Evolutionary conservation across 2,329 filamentous ascomycete genomes (phyloP).

Genomic region (Diplodia sapinea): DNA sequence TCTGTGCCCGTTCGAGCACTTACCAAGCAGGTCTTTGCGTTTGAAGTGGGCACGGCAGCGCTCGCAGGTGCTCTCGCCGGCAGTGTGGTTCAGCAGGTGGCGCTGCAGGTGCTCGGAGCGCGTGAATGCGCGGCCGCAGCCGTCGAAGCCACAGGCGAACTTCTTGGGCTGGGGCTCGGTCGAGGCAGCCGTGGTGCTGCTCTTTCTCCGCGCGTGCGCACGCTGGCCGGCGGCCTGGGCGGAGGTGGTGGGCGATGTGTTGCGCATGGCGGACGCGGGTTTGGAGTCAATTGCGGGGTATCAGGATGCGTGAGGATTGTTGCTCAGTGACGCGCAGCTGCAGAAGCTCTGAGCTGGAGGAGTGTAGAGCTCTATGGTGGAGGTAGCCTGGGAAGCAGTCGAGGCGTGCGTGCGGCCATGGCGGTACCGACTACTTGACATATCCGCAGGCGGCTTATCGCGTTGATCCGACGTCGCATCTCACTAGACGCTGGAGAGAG

Average conservation of each 20-base stretch:
- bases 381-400: not conserved
- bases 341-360: constrained; percentile 8
- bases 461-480: constrained; percentile 22
- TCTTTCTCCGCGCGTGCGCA: constrained; percentile 27
- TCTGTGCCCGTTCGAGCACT: constrained; percentile 34
- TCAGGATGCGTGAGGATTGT: not conserved
- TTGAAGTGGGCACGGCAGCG: constrained; percentile 67
- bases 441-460: constrained; percentile 24
- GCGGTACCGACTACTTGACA: constrained; percentile 8
- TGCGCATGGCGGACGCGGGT: constrained; percentile 11
- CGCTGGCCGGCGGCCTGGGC: constrained; percentile 17
- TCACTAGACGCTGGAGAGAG: constrained; percentile 11
- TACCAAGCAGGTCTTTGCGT: constrained; percentile 64
- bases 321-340: constrained; percentile 12
- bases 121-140: constrained; percentile 61
- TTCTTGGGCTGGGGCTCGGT: constrained; percentile 35
- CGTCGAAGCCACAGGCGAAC: constrained; percentile 53
- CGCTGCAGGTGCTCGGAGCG: constrained; percentile 64
- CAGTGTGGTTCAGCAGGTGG: constrained; percentile 63
- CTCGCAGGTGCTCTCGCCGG: constrained; percentile 60
- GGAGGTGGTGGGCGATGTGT: constrained; percentile 11
- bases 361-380: constrained; percentile 10
- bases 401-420: constrained; percentile 11
- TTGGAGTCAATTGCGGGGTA: constrained; percentile 10
- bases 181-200: constrained; percentile 1